phyloP scores from a whole-genome alignment of 164 flowering plant genomes.

The Sedum album region DNA sequence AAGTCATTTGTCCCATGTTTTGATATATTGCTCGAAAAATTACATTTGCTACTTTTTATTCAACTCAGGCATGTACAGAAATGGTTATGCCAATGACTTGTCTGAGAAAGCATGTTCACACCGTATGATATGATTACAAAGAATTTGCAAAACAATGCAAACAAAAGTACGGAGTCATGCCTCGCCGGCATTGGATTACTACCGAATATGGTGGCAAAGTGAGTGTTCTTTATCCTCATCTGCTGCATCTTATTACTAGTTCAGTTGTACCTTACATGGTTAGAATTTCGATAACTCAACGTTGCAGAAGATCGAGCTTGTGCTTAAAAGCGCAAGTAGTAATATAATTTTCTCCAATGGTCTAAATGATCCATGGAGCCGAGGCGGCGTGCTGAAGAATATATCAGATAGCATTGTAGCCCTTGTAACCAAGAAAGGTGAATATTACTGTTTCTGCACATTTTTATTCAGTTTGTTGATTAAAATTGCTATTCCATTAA shows the following conservation, averaged over 20 bases:
- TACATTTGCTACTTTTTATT: no score
- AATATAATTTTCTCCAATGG: slow-evolving; percentile 60
- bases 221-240: slow-evolving; percentile 12
- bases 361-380: slow-evolving; percentile 62
- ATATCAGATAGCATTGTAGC: slow-evolving; percentile 42
- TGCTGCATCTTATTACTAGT: neutral
- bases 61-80: slow-evolving; percentile 39
- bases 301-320: slow-evolving; percentile 30
- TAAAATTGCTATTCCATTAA: neutral
- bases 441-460: no score
- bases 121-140: slow-evolving; percentile 26
- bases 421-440: slow-evolving; percentile 43
- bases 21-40: neutral
- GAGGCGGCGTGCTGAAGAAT: slow-evolving; percentile 53
- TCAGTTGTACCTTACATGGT: no score
- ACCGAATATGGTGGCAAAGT: slow-evolving; percentile 53
- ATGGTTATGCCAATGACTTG: slow-evolving; percentile 60
- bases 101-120: slow-evolving; percentile 50
- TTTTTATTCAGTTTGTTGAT: neutral
- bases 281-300: neutral
- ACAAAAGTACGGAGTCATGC: slow-evolving; percentile 27
- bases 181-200: slow-evolving; percentile 49
- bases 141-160: slow-evolving; percentile 24
- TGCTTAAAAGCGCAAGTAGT: slow-evolving; percentile 45
- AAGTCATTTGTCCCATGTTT: neutral